Percentiles rank a stretch among this genome's conserved stretches.
Evolutionary conservation across 129 eudicot species (phyloP).

Genomic region (Artemisia annua): DNA sequence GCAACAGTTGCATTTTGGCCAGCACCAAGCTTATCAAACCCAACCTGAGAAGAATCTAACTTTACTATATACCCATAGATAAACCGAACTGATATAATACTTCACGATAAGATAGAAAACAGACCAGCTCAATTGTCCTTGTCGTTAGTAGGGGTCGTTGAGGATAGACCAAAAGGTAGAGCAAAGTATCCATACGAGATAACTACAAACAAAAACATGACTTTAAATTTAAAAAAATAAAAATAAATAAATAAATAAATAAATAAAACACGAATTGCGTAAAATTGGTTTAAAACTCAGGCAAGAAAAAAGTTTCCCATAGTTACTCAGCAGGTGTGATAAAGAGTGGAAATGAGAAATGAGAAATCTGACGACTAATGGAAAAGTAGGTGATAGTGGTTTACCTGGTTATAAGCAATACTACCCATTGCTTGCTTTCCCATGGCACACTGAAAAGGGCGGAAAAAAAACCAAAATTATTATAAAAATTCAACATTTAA

Average conservation of each 20-base stretch:
- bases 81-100: background rate
- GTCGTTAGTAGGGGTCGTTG: conserved; percentile 91
- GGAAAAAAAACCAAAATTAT: background rate
- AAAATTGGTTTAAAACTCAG: too few species aligned
- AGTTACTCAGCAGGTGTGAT: too few species aligned
- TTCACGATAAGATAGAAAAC: conserved; percentile 24
- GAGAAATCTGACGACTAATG: background rate
- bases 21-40: conserved; percentile 92
- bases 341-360: too few species aligned
- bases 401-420: conserved; percentile 93
- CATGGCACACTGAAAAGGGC: conserved; percentile 75
- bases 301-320: too few species aligned
- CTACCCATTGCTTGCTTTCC: conserved; percentile 99
- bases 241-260: too few species aligned
- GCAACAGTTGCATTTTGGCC: conserved; percentile 99
- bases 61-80: background rate
- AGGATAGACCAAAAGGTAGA: conserved; percentile 95
- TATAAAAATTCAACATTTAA: background rate
- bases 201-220: conserved; percentile 39
- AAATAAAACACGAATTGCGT: too few species aligned
- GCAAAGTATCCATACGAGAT: conserved; percentile 77
- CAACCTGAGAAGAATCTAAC: conserved; percentile 46
- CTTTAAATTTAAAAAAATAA: too few species aligned
- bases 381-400: background rate
- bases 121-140: conserved; percentile 89